These are phyloP conservation scores for Zopfia rhizophila DNA, from an alignment of 2,329 filamentous ascomycete species.

Conservation along the genomic window DNA sequence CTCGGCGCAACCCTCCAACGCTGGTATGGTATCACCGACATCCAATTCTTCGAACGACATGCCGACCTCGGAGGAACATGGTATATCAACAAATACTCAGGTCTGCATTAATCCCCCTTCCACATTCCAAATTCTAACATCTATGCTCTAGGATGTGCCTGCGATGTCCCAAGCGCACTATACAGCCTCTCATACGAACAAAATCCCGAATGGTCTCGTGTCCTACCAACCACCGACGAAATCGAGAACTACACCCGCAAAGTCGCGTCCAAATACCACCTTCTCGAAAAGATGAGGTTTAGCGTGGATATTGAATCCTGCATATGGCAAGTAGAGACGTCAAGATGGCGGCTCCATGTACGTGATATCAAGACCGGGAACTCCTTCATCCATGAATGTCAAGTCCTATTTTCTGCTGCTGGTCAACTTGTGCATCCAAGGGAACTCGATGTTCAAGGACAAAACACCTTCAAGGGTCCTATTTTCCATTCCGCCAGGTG, in stretches of 20 bases:
- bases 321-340: background rate
- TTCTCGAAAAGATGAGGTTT: too few species aligned
- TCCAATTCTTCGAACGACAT: background rate
- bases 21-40: background rate
- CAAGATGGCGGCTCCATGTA: background rate
- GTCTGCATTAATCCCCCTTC: too few species aligned
- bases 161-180: too few species aligned
- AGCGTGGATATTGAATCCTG: too few species aligned
- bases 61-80: background rate
- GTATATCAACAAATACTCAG: background rate
- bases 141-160: too few species aligned
- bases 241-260: too few species aligned
- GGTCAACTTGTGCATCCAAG: background rate
- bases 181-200: too few species aligned
- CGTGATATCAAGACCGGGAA: background rate
- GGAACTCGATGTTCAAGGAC: constrained; percentile 49
- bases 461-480: constrained; percentile 59
- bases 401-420: background rate
- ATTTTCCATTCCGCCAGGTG: constrained; percentile 64
- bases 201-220: too few species aligned
- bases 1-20: background rate
- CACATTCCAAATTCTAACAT: too few species aligned
- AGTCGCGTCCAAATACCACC: too few species aligned
- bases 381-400: background rate
- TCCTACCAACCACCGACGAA: too few species aligned